These are phyloP conservation scores for Russula foetens DNA, from an alignment of 768 basidiomycete species.

Conservation along the genomic window DNA sequence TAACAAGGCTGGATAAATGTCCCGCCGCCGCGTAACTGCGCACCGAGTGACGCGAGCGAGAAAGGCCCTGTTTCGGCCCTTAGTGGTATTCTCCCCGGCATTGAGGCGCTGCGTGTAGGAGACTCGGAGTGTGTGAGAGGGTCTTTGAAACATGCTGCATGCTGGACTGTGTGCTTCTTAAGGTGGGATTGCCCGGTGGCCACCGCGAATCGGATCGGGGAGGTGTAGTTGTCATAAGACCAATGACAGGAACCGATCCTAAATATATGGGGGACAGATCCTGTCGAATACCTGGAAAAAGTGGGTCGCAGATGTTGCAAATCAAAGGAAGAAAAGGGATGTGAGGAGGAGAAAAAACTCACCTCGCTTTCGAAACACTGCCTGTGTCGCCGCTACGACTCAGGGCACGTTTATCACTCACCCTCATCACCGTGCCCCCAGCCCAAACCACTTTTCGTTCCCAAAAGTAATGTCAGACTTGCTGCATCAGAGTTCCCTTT, in stretches of 20 bases:
- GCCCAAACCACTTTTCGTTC: not conserved
- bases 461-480: not conserved
- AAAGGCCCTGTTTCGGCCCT: no score
- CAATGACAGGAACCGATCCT: constrained; percentile 60
- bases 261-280: not conserved
- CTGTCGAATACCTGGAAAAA: no score
- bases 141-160: no score
- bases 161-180: constrained; percentile 46
- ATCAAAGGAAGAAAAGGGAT: not conserved
- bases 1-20: no score
- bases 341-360: not conserved
- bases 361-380: constrained; percentile 86
- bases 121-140: no score
- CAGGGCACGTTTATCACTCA: constrained; percentile 59
- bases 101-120: no score
- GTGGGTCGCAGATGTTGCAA: no score
- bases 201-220: constrained; percentile 20
- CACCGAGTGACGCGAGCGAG: no score
- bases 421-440: not conserved
- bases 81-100: no score
- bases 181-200: constrained; percentile 33
- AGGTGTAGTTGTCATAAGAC: constrained; percentile 50
- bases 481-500: not conserved
- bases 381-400: constrained; percentile 77
- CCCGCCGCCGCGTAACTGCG: no score